phyloP scores from a whole-genome alignment of 1,284 basidiomycete genomes.

The Sphaerobolus stellatus region DNA sequence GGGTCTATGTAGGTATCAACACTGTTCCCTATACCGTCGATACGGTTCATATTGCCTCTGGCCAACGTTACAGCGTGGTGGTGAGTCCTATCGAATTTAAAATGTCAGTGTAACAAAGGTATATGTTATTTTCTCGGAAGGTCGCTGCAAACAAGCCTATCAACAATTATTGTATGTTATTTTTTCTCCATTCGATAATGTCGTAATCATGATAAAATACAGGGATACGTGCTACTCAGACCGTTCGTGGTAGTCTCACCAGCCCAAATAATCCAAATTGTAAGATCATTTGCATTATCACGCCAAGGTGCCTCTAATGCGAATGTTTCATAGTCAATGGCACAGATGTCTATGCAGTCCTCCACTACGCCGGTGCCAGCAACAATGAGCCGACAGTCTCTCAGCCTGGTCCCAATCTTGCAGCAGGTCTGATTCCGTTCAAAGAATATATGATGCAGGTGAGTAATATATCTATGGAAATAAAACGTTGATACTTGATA shows the following conservation, averaged over 20 bases:
- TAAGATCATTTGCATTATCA: background rate
- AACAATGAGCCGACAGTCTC: slow-evolving; percentile 4
- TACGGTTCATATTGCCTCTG: slow-evolving; percentile 39
- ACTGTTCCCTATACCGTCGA: slow-evolving; percentile 38
- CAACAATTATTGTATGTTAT: slow-evolving; percentile 40
- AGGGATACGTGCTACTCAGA: slow-evolving; percentile 33
- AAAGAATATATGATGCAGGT: background rate
- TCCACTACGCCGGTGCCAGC: slow-evolving; percentile 31
- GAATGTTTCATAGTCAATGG: slow-evolving; percentile 13
- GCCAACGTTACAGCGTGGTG: slow-evolving; percentile 38
- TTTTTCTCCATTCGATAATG: background rate
- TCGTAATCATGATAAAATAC: background rate
- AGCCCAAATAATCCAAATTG: background rate
- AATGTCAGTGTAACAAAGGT: background rate
- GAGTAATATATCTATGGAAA: background rate
- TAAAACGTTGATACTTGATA: background rate
- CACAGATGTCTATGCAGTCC: slow-evolving; percentile 36
- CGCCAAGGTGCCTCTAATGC: background rate
- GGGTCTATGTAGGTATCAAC: slow-evolving; percentile 35
- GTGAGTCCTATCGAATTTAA: slow-evolving; percentile 1
- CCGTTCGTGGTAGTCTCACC: slow-evolving; percentile 27
- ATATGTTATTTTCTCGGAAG: slow-evolving; percentile 12
- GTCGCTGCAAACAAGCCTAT: slow-evolving; percentile 38
- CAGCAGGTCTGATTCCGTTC: background rate
- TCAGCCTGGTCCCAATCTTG: slow-evolving; percentile 5